Percentiles rank a stretch among this genome's conserved stretches.
phyloP scores from a whole-genome alignment of 352 stramenopile species.

The Phytopythium montanum region DNA sequence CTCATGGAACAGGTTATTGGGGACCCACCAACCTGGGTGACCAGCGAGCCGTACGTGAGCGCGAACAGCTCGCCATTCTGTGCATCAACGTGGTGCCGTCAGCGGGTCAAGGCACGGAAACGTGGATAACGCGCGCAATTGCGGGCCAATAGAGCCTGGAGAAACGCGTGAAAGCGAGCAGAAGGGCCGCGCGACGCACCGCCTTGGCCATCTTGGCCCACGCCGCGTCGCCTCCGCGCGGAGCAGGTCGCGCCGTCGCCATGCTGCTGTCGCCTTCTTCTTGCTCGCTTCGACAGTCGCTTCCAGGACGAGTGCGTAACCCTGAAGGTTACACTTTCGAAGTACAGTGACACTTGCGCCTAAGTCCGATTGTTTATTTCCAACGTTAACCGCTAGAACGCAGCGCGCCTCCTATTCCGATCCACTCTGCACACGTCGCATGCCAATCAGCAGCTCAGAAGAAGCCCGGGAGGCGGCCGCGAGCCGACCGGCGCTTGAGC shows the following conservation, averaged over 20 bases:
- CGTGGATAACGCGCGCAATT: neutral
- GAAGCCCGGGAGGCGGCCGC: slow-evolving; percentile 49
- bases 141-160: neutral
- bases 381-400: neutral
- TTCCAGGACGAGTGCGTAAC: neutral
- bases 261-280: slow-evolving; percentile 16
- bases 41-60: slow-evolving; percentile 96
- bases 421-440: neutral
- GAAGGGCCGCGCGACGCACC: slow-evolving; percentile 21
- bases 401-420: too few relatives aligned
- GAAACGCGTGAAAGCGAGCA: neutral
- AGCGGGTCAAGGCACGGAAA: too few relatives aligned
- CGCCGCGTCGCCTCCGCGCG: slow-evolving; percentile 73
- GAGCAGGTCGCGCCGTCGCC: slow-evolving; percentile 51
- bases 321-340: too few relatives aligned
- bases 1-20: too few relatives aligned
- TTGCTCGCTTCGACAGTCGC: neutral
- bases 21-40: slow-evolving; percentile 74
- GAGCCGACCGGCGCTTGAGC: slow-evolving; percentile 55
- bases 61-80: slow-evolving; percentile 97
- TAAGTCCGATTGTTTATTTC: slow-evolving; percentile 6
- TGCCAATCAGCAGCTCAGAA: slow-evolving; percentile 28
- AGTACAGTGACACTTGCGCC: too few relatives aligned
- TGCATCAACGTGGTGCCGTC: neutral
- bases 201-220: slow-evolving; percentile 96